Conservation (phyloP, 2,329 filamentous ascomycete genomes). For the Cytospora piceae region DNA sequence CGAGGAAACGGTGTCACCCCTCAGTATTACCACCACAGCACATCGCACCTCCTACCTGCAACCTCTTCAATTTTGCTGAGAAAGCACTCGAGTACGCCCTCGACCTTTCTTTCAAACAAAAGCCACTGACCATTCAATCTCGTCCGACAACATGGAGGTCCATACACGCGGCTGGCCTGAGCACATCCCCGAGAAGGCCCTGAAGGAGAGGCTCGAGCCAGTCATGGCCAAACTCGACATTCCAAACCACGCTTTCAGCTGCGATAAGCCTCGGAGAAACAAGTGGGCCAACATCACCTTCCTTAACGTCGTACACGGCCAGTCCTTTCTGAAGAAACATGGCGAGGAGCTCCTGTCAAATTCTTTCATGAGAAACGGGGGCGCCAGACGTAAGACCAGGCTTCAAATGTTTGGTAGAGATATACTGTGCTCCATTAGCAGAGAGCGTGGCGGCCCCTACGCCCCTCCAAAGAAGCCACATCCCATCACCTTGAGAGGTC, state of each 20-base stretch:
- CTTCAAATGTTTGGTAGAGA: constrained; percentile 37
- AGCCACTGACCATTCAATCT: not conserved
- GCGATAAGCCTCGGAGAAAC: constrained; percentile 46
- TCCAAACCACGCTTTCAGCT: constrained; percentile 42
- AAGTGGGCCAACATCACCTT: constrained; percentile 49
- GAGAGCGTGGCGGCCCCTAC: not conserved
- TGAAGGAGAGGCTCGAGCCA: constrained; percentile 46
- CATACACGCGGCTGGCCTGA: constrained; percentile 49
- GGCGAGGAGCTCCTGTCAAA: constrained; percentile 23
- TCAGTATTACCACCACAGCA: too few relatives aligned
- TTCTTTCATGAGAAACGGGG: not conserved
- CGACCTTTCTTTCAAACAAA: too few relatives aligned
- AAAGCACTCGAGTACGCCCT: too few relatives aligned
- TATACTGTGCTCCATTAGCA: constrained; percentile 39
- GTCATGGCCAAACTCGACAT: constrained; percentile 48
- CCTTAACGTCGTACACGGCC: constrained; percentile 43
- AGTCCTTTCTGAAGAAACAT: constrained; percentile 46
- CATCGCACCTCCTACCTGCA: too few relatives aligned
- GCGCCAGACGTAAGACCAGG: constrained; percentile 30
- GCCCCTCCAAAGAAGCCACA: constrained; percentile 15
- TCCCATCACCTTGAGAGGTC: constrained; percentile 31
- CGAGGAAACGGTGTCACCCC: too few relatives aligned
- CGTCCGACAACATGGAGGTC: constrained; percentile 48
- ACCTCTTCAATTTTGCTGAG: too few relatives aligned
- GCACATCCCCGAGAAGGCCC: constrained; percentile 43